Evolutionary conservation across 805 yeast species (phyloP).

Genomic region (Candida pini): DNA sequence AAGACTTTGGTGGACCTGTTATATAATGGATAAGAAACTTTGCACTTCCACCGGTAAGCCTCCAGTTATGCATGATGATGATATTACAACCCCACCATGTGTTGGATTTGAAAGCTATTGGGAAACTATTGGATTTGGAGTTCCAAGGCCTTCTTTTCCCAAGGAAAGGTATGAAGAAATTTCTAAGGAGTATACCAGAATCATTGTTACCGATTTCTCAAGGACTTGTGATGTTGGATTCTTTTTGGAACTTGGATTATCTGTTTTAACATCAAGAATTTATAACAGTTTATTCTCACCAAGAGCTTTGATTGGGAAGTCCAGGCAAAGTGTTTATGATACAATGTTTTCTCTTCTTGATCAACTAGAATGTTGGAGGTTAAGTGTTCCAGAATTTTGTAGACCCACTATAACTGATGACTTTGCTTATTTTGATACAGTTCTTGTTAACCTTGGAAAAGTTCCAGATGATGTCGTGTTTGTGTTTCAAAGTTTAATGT

Average conservation of each 20-base stretch:
- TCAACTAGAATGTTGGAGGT: conserved; percentile 26
- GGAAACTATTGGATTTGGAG: conserved; percentile 1
- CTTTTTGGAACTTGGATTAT: conserved; percentile 17
- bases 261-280: conserved; percentile 22
- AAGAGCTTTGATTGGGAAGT: conserved; percentile 17
- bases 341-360: conserved; percentile 11
- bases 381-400: conserved; percentile 20
- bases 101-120: conserved; percentile 20
- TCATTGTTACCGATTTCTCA: neutral
- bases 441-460: neutral
- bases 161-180: neutral
- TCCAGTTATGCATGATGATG: conserved; percentile 37
- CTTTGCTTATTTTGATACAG: conserved; percentile 4
- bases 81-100: conserved; percentile 30
- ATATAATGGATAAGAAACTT: conserved; percentile 38
- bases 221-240: conserved; percentile 7
- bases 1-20: conserved; percentile 45
- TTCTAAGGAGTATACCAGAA: conserved; percentile 1
- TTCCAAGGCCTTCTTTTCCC: neutral
- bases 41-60: conserved; percentile 45
- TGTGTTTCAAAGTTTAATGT: conserved; percentile 7
- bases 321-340: conserved; percentile 11
- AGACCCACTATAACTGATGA: conserved; percentile 14
- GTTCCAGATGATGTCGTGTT: conserved; percentile 2
- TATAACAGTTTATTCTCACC: conserved; percentile 26